A percentile compares a stretch with the other conserved stretches of the same genome.
Conservation (phyloP, 208 protist genomes). For the Naegleria lovaniensis region DNA sequence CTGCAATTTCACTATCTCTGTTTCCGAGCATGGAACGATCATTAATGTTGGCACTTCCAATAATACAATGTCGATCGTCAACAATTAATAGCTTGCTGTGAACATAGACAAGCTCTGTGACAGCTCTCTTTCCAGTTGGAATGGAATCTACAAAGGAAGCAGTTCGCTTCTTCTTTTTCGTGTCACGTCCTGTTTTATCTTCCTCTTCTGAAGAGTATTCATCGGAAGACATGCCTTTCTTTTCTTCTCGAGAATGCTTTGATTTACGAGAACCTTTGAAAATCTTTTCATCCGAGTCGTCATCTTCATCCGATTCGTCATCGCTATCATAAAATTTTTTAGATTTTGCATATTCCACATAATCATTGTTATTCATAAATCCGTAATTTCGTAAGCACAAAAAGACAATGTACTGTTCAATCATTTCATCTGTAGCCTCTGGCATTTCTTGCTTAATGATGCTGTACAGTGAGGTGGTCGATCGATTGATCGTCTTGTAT, state of each 20-base stretch:
- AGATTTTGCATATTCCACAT: neutral
- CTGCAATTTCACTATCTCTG: conserved; percentile 34
- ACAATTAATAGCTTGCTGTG: conserved; percentile 36
- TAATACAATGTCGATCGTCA: conserved; percentile 29
- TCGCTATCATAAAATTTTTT: neutral
- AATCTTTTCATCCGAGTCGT: neutral
- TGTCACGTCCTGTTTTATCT: neutral
- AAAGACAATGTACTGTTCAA: conserved; percentile 26
- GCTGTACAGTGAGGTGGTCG: neutral
- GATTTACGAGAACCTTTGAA: no score
- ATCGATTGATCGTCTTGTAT: conserved; percentile 30
- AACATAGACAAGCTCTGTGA: conserved; percentile 36
- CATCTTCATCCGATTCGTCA: neutral
- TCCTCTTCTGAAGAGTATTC: neutral
- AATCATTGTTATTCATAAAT: neutral
- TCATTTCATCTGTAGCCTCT: neutral
- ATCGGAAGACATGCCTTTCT: no score
- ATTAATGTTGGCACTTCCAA: conserved; percentile 37
- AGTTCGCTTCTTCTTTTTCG: neutral
- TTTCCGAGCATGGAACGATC: conserved; percentile 29
- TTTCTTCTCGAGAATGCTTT: neutral
- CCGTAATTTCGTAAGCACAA: conserved; percentile 10
- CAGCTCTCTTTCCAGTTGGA: neutral
- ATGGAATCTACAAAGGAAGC: neutral
- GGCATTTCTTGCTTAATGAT: neutral